A percentile compares a stretch with the other conserved stretches of the same genome.
Conservation (phyloP, 306 rosid species). For the Prunus dulcis region DNA sequence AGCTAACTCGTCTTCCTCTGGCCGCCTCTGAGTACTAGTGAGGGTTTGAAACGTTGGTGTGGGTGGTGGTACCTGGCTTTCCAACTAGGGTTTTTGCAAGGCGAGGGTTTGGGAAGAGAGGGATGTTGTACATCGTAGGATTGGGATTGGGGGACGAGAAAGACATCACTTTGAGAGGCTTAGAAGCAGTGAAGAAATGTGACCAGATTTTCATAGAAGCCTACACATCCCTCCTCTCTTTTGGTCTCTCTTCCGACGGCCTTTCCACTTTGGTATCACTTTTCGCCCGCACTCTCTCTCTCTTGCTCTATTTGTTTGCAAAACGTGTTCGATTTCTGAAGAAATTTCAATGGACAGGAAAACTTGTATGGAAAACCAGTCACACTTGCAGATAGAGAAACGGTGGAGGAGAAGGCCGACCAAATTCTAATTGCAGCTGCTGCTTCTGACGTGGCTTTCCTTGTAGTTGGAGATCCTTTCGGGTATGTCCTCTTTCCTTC, state of each 20-base stretch:
- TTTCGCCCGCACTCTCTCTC: background rate
- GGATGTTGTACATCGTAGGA: constrained; percentile 77
- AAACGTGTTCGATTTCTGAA: background rate
- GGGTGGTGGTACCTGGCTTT: background rate
- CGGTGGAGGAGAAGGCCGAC: constrained; percentile 77
- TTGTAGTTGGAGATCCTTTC: constrained; percentile 58
- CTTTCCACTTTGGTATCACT: constrained; percentile 59
- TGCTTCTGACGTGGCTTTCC: constrained; percentile 46
- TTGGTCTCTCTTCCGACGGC: constrained; percentile 72
- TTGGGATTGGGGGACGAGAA: constrained; percentile 81
- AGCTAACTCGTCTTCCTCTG: background rate
- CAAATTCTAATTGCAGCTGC: constrained; percentile 39
- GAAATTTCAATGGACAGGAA: constrained; percentile 39
- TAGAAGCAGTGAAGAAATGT: constrained; percentile 74
- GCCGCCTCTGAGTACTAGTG: background rate
- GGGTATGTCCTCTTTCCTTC: constrained; percentile 33
- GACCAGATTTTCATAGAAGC: constrained; percentile 73
- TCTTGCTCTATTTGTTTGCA: background rate
- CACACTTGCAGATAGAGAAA: constrained; percentile 79
- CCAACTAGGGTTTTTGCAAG: constrained; percentile 22
- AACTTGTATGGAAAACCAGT: constrained; percentile 64
- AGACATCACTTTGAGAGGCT: constrained; percentile 78
- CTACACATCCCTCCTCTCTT: constrained; percentile 89
- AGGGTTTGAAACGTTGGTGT: background rate
- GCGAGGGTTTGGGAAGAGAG: background rate